Percentiles rank a stretch among this genome's conserved stretches.
Conservation (phyloP, 2,329 filamentous ascomycete genomes). For the Ophiostoma perfectum region DNA sequence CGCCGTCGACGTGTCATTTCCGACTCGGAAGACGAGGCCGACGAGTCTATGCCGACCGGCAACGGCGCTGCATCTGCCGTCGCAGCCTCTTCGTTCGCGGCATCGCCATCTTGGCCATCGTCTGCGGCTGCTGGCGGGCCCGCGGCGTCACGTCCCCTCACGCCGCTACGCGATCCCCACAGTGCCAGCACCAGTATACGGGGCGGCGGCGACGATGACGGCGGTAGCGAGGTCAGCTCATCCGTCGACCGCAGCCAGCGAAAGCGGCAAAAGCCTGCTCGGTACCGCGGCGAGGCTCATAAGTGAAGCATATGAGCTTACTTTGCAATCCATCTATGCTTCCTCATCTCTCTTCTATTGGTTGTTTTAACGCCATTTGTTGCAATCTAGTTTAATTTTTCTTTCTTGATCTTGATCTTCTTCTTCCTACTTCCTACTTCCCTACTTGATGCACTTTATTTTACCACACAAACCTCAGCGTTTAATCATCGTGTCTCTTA, state of each 20-base stretch:
- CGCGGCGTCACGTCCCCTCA: not conserved
- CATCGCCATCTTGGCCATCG: not conserved
- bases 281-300: conserved; percentile 21
- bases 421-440: no score
- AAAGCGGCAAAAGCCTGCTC: conserved; percentile 24
- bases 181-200: no score
- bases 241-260: conserved; percentile 23
- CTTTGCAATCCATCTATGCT: not conserved
- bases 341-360: not conserved
- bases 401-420: no score
- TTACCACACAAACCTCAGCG: no score
- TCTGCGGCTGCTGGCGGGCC: not conserved
- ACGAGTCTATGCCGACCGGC: not conserved
- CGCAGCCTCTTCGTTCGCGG: not conserved
- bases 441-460: no score
- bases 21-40: conserved; percentile 22
- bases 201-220: conserved; percentile 16
- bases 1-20: conserved; percentile 16
- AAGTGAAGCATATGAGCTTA: not conserved
- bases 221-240: conserved; percentile 10
- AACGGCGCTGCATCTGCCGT: not conserved
- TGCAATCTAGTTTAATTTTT: no score
- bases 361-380: not conserved
- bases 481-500: no score
- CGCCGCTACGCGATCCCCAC: not conserved